Conservation (phyloP, 768 basidiomycete genomes). For the Grammothele lineata region DNA sequence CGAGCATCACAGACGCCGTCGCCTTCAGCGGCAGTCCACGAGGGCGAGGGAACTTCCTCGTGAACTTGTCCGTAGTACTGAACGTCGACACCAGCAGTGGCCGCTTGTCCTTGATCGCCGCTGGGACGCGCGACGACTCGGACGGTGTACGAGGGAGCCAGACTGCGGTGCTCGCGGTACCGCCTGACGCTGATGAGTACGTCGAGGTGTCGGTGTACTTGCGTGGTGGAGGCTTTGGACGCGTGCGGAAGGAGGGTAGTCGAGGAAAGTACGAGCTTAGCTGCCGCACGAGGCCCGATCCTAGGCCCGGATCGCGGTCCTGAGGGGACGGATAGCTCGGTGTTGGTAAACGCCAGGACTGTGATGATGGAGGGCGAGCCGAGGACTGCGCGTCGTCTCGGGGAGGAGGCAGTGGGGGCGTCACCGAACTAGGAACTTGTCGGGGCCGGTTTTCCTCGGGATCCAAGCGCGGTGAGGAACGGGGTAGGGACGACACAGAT, state of each 20-base stretch:
- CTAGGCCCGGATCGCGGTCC: no score
- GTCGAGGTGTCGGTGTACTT: background rate
- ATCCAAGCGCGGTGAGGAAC: no score
- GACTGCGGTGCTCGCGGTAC: background rate
- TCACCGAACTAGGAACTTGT: no score
- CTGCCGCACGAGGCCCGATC: no score
- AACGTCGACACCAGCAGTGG: conserved; percentile 16
- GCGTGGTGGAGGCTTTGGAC: background rate
- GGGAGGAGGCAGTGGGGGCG: no score
- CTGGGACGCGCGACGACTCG: background rate
- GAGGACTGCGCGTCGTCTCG: no score
- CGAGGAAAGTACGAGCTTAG: conserved; percentile 17
- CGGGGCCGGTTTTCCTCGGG: no score
- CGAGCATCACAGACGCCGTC: conserved; percentile 27
- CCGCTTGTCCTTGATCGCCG: conserved; percentile 13
- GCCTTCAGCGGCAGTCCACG: conserved; percentile 14
- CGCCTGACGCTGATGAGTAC: background rate
- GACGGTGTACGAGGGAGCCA: background rate
- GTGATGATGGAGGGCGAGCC: no score
- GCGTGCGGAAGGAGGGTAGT: background rate
- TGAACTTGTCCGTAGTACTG: conserved; percentile 36
- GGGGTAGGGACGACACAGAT: no score
- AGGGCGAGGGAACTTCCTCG: conserved; percentile 49
- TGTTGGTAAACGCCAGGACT: no score
- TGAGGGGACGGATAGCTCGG: no score